Evolutionary conservation across 148 eudicot genomes (phyloP), one percentile per base, ranked within the genome.

Genomic region (Silene latifolia): DNA sequence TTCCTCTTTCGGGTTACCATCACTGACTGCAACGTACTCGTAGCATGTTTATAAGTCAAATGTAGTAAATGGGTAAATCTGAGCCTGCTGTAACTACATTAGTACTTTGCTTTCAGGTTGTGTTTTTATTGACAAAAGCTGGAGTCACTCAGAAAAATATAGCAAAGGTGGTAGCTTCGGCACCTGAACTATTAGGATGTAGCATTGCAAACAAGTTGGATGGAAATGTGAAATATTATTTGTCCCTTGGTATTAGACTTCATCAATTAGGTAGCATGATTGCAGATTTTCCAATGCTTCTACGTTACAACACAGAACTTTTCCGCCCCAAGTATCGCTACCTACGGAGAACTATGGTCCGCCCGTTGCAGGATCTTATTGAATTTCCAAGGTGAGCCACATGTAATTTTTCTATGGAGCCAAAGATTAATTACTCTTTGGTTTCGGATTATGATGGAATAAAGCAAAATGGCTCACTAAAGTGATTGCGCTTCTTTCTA

Each of bases 251-350:
- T 63, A 90, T 94, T 39, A 73, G 78, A 32, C 83, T 84, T 66
- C 84, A 61, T 68, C 76, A 79, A 23, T 83, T 94, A 82, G 98
- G 98, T 61, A 83, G 86, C 74, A 94, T 94, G 97, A 82, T 94
- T 71, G 86, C 90, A 19, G 96, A 91, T 86, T 94, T 94, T 25
- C 98, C 98, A 12, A 88, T 94, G 96, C 87, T 94, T 15, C 88
- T 94, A 17, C 90, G 93, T 29, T 94, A 94, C 78, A 94, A 92
- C 69, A 81, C 80, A 15, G 93, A 94, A 32, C 60, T 90, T 75
- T 93, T 88, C 60, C 97, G 98, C 60, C 98, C 98, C 69, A 94
- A 94, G 80, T 94, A 92, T 76, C 96, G 86, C 4, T 94, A 88
- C 80, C 71, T 94, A 83, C 76, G 98, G 66, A 87, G 93, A 80